Evolutionary conservation across 169 alveolate genomes (phyloP).

Genomic region (Plasmodium malariae): DNA sequence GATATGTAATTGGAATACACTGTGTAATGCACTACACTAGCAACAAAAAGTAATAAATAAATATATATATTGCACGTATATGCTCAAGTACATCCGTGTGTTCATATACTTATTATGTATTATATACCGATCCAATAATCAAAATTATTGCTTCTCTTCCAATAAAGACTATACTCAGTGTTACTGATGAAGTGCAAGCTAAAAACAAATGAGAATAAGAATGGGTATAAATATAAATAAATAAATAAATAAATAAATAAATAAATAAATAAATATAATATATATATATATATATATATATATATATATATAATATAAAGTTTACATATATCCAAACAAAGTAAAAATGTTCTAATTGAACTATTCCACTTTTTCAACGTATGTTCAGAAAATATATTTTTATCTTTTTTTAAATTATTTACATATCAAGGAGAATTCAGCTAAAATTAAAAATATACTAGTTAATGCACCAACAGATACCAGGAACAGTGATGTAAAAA

Average conservation of each 20-base stretch:
- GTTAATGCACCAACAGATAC: constrained; percentile 48
- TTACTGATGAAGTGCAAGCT: constrained; percentile 66
- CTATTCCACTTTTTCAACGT: background rate
- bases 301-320: too few species aligned
- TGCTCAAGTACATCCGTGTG: background rate
- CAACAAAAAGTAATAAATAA: background rate
- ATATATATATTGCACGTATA: background rate
- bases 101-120: background rate
- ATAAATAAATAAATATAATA: background rate
- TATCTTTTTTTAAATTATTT: constrained; percentile 5
- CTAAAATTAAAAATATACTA: constrained; percentile 53
- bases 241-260: background rate
- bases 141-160: constrained; percentile 72
- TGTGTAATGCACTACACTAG: background rate
- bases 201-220: background rate
- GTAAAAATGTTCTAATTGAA: too few species aligned
- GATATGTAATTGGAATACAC: background rate
- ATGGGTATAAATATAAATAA: background rate
- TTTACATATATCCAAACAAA: background rate
- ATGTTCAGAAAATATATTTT: background rate
- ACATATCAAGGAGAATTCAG: constrained; percentile 63
- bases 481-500: constrained; percentile 5
- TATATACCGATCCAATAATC: constrained; percentile 58
- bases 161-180: constrained; percentile 56
- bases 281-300: too few species aligned